These are phyloP conservation scores for Trifolium repens DNA, from an alignment of 306 rosid genomes.

Conservation along the genomic window DNA sequence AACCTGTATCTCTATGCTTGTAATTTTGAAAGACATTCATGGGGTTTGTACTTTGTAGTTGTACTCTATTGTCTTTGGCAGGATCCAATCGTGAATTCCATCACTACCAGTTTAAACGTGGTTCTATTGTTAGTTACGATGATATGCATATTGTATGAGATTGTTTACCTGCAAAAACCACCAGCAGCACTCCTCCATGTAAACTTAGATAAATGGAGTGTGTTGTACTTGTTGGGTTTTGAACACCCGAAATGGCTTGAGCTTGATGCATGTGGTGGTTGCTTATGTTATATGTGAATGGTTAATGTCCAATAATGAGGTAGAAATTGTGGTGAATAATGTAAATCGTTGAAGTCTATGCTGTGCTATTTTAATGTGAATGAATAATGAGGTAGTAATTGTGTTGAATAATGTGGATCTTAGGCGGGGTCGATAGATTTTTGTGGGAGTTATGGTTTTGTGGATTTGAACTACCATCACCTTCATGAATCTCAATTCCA, in stretches of 20 bases:
- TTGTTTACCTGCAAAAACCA: neutral
- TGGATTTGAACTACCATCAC: no score
- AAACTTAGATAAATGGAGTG: neutral
- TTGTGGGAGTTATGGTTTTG: no score
- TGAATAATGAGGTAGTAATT: neutral
- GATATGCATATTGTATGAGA: neutral
- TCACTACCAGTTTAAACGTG: neutral
- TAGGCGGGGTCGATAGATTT: no score
- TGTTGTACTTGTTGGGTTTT: neutral
- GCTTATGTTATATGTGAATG: neutral
- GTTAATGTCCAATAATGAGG: neutral
- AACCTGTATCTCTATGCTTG: slow-evolving; percentile 47
- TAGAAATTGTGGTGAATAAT: neutral
- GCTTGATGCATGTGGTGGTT: neutral
- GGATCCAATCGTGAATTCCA: neutral
- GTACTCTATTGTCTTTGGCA: slow-evolving; percentile 24
- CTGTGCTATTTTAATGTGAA: neutral
- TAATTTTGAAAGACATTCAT: slow-evolving; percentile 41
- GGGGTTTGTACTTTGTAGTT: slow-evolving; percentile 38
- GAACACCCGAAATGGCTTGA: neutral
- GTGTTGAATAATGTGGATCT: neutral
- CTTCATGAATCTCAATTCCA: no score
- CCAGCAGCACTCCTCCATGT: neutral
- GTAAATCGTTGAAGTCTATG: neutral
- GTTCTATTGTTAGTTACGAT: neutral